Evolutionary conservation across 1,284 basidiomycete species (phyloP).

Genomic region (Leccinum griseonigrum): DNA sequence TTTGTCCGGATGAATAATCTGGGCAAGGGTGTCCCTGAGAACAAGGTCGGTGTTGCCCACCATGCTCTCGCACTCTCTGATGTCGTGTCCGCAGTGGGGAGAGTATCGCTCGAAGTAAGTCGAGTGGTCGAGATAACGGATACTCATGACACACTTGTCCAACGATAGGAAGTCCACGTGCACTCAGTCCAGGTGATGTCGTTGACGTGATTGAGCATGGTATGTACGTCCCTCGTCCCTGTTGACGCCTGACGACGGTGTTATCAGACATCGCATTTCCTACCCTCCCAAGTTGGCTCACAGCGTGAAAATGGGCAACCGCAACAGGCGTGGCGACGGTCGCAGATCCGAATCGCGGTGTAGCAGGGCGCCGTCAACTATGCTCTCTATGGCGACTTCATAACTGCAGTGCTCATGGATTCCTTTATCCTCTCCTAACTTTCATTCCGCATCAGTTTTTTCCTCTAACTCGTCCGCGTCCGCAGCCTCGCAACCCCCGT

Average conservation of each 20-base stretch:
- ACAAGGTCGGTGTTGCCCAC: conserved; percentile 47
- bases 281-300: conserved; percentile 59
- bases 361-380: too few species aligned
- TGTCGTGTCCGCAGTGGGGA: conserved; percentile 52
- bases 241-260: not conserved
- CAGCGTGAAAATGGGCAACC: too few species aligned
- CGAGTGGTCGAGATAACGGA: not conserved
- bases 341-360: too few species aligned
- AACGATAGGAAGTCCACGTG: conserved; percentile 62
- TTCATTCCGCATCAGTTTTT: too few species aligned
- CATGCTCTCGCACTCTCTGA: conserved; percentile 4
- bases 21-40: conserved; percentile 68
- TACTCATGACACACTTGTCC: conserved; percentile 6
- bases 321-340: too few species aligned
- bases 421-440: too few species aligned
- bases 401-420: too few species aligned
- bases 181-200: conserved; percentile 65
- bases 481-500: too few species aligned
- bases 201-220: conserved; percentile 72
- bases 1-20: conserved; percentile 67
- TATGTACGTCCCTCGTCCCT: conserved; percentile 28
- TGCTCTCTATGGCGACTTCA: too few species aligned
- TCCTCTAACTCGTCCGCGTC: too few species aligned
- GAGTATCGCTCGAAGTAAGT: conserved; percentile 59
- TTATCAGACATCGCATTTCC: conserved; percentile 60